A percentile compares a stretch with the other conserved stretches of the same genome.
Evolutionary conservation across 108 stramenopile genomes (phyloP).

Genomic region (Pseudonitzschia delicatissima): DNA sequence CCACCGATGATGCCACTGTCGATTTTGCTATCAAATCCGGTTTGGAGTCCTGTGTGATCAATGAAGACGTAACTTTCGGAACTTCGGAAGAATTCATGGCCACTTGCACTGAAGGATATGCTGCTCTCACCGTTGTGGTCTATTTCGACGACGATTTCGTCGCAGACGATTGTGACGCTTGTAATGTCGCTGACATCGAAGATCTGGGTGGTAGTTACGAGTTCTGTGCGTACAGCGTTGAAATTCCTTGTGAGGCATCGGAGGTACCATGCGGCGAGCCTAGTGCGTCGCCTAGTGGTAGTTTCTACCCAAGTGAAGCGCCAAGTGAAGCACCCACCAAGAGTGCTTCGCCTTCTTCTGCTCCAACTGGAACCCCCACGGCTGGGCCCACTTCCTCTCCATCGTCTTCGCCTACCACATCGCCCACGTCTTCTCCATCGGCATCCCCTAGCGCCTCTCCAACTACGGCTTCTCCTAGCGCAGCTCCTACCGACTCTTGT

Average conservation of each 20-base stretch:
- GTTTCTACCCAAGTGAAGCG: slow-evolving; percentile 7
- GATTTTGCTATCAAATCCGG: not conserved
- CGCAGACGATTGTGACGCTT: slow-evolving; percentile 3
- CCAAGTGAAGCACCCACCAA: slow-evolving; percentile 5
- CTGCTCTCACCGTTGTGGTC: not conserved
- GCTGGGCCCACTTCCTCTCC: slow-evolving; percentile 5
- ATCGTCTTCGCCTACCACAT: slow-evolving; percentile 2
- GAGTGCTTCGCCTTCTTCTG: slow-evolving; percentile 1
- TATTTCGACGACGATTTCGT: not conserved
- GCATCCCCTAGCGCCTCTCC: not conserved
- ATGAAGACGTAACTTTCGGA: not conserved
- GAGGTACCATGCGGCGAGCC: slow-evolving; percentile 3
- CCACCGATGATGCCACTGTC: not conserved
- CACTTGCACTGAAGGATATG: not conserved
- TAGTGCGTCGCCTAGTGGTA: slow-evolving; percentile 10
- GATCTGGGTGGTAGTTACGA: not conserved
- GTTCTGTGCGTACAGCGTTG: not conserved
- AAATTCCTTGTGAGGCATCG: not conserved
- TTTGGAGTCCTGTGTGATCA: not conserved
- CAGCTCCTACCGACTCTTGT: not conserved
- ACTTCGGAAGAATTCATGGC: not conserved
- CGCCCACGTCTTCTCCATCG: slow-evolving; percentile 2
- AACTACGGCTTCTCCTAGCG: not conserved
- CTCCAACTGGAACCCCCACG: slow-evolving; percentile 1
- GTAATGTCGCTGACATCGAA: not conserved